Evolutionary conservation across 2,329 filamentous ascomycete genomes (phyloP), one percentile per base, ranked within the genome.

Genomic region (Pseudogymnoascus sp.): DNA sequence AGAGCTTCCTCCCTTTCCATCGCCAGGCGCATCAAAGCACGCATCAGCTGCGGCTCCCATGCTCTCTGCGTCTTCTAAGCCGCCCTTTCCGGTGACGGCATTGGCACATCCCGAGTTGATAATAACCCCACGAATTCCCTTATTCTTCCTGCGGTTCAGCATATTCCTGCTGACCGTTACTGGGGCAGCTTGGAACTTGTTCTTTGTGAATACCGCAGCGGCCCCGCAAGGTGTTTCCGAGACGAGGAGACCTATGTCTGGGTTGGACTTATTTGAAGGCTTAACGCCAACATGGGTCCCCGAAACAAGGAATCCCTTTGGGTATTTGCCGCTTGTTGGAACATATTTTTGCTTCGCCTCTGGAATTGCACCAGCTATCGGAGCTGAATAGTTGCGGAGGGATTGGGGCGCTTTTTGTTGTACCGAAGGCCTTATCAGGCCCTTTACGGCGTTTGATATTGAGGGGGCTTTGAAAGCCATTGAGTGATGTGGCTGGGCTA

Each of bases 81-180:
- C 94, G 48, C 91, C 89, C 74, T 87, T 89, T 59, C 94, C 94
- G 4, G 94, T 99, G 36, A 99, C 94, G 9, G 94, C 94, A 78
- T 99, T 99, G 64, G 94, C 94, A 71, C 93, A 97, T 63, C 94
- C 94, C 10, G 92, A 95, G 76, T 99, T 99, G 76, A 97, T 86
- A 61, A 99, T 84, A 27, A 99, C 87, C 61, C 89, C 89, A 64
- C 88, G 83, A 62, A 97, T 82, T 1, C 89, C 90, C 10, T 82
- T 74, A 63, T 91, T 89, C 58, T 81, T 78, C 68, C 85, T 84
- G 66, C 80, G 80, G 72, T 85, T 80, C 36, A 96, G 78, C 64
- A 92, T 84, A 63, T 88, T 81, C 66, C 86, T 82, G 74, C 89
- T 93, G 65, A 96, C 89, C 31, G 90, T 91, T 48, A 99, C 93